Conservation (phyloP, 2,329 filamentous ascomycete genomes). For the Cladobotryum mycophilum region DNA sequence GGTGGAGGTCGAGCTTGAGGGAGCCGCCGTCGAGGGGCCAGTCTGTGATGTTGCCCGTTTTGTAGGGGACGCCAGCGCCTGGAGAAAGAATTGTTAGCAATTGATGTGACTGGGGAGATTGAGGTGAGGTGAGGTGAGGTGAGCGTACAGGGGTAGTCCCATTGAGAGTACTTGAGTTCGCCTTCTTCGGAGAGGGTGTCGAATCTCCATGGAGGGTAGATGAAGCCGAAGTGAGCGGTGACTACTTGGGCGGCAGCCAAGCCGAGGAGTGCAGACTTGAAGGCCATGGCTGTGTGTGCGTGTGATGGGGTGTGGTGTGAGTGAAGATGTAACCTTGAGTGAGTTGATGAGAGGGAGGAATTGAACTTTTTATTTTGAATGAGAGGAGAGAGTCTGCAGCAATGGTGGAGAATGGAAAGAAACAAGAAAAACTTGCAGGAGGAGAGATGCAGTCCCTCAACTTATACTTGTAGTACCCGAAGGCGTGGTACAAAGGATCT, state of each 20-base stretch:
- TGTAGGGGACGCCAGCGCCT: slow-evolving; percentile 45
- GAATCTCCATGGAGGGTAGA: slow-evolving; percentile 43
- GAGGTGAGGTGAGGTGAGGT: not conserved
- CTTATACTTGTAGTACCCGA: too few relatives aligned
- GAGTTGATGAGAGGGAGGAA: not conserved
- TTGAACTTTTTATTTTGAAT: not conserved
- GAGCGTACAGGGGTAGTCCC: slow-evolving; percentile 43
- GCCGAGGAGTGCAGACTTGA: slow-evolving; percentile 24
- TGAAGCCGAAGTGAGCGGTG: slow-evolving; percentile 43
- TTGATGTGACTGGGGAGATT: not conserved
- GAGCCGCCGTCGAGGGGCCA: slow-evolving; percentile 47
- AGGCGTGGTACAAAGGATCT: too few relatives aligned
- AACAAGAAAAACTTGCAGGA: too few relatives aligned
- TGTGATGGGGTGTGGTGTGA: not conserved
- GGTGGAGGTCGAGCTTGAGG: slow-evolving; percentile 43
- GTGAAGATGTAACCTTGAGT: too few relatives aligned
- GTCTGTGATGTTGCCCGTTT: slow-evolving; percentile 41
- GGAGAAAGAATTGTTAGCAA: not conserved
- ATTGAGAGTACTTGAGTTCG: slow-evolving; percentile 40
- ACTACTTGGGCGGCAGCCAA: slow-evolving; percentile 32
- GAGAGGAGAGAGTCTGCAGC: not conserved
- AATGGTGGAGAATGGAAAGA: too few relatives aligned
- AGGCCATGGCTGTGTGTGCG: slow-evolving; percentile 1
- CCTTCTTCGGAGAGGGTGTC: slow-evolving; percentile 37
- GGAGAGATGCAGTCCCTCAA: too few relatives aligned